Percentiles rank a stretch among this genome's conserved stretches.
Evolutionary conservation across 1,284 basidiomycete species (phyloP).

Genomic region (Taiwanofungus camphoratus): DNA sequence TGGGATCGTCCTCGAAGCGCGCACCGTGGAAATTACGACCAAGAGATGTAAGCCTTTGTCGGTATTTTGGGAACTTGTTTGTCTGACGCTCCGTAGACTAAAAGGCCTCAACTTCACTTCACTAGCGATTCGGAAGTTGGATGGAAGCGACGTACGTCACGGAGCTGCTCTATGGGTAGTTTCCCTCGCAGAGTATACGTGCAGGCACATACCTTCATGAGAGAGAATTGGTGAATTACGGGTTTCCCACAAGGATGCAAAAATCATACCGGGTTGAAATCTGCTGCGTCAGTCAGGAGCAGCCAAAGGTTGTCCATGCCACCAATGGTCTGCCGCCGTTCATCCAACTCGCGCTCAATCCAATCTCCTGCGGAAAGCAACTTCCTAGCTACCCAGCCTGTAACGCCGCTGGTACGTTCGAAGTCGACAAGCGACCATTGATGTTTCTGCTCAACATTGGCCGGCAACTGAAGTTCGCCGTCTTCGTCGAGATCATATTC

Average conservation of each 20-base stretch:
- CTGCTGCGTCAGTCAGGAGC: slow-evolving; percentile 21
- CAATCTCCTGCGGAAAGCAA: slow-evolving; percentile 14
- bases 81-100: slow-evolving; percentile 10
- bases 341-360: slow-evolving; percentile 18
- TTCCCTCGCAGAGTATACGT: slow-evolving; percentile 19
- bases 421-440: slow-evolving; percentile 8
- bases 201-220: slow-evolving; percentile 20
- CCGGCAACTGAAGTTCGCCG: background rate
- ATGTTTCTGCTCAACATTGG: slow-evolving; percentile 4
- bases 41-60: slow-evolving; percentile 21
- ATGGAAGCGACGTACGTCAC: slow-evolving; percentile 9
- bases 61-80: slow-evolving; percentile 24
- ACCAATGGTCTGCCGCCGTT: slow-evolving; percentile 21
- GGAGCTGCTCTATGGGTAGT: slow-evolving; percentile 17
- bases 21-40: slow-evolving; percentile 23
- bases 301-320: slow-evolving; percentile 29
- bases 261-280: slow-evolving; percentile 26
- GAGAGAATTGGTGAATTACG: background rate
- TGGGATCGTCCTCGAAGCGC: slow-evolving; percentile 24
- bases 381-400: slow-evolving; percentile 12
- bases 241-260: background rate
- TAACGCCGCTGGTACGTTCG: slow-evolving; percentile 8
- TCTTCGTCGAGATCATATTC: background rate
- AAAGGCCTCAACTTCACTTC: slow-evolving; percentile 1
- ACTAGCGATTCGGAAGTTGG: background rate